phyloP scores from a whole-genome alignment of 2,329 filamentous ascomycete species.

The Pseudofabraea citricarpa region DNA sequence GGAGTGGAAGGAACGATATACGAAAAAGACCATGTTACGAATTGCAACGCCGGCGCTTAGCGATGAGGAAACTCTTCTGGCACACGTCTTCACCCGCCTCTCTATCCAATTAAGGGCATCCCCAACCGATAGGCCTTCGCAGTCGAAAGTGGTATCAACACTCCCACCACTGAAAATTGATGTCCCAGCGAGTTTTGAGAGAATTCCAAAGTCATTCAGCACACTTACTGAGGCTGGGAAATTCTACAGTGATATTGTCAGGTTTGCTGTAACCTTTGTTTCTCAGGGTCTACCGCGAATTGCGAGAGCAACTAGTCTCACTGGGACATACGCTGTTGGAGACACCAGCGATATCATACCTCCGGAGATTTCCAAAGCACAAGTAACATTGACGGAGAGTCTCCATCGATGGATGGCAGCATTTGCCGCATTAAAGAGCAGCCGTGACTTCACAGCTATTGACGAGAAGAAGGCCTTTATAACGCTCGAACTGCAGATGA shows the following conservation, averaged over 20 bases:
- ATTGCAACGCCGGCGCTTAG: background rate
- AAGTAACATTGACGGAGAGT: slow-evolving; percentile 3
- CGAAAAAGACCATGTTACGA: background rate
- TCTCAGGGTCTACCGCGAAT: slow-evolving; percentile 5
- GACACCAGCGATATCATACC: background rate
- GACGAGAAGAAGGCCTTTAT: slow-evolving; percentile 6
- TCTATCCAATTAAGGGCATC: slow-evolving; percentile 6
- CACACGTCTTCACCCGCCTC: slow-evolving; percentile 8
- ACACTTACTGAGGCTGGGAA: slow-evolving; percentile 5
- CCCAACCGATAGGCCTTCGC: background rate
- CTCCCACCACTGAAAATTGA: slow-evolving; percentile 6
- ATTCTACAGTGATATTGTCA: slow-evolving; percentile 5
- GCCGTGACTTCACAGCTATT: background rate
- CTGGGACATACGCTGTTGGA: slow-evolving; percentile 3
- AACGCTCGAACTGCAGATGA: slow-evolving; percentile 9
- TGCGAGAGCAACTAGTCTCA: slow-evolving; percentile 5
- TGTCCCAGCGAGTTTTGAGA: slow-evolving; percentile 1
- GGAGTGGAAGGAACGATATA: slow-evolving; percentile 8
- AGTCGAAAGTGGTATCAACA: background rate
- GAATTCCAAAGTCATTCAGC: slow-evolving; percentile 4
- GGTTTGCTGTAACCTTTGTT: slow-evolving; percentile 6
- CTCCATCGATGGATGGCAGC: slow-evolving; percentile 9
- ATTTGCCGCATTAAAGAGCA: slow-evolving; percentile 3
- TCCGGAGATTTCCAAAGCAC: slow-evolving; percentile 5
- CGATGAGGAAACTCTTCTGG: slow-evolving; percentile 5